phyloP scores from a whole-genome alignment of 2,329 filamentous ascomycete species.

The Sordariomycetes sp. region DNA sequence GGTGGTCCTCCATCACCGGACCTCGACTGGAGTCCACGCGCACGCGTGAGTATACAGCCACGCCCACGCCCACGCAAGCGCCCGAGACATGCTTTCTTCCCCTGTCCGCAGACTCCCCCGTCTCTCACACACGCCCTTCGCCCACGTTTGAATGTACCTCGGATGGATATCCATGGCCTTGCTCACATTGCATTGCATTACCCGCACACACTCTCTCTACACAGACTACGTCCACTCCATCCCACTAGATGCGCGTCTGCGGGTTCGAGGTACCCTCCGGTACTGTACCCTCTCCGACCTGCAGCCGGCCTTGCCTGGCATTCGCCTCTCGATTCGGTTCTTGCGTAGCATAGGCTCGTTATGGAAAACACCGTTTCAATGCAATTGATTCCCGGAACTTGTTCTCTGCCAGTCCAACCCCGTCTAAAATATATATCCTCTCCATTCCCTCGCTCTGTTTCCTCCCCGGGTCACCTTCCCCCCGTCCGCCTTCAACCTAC shows the following conservation, averaged over 20 bases:
- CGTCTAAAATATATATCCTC: slow-evolving; percentile 33
- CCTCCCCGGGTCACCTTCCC: slow-evolving; percentile 9
- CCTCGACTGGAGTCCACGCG: not conserved
- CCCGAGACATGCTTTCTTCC: not conserved
- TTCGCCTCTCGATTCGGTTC: not conserved
- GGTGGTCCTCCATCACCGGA: not conserved
- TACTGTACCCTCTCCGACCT: slow-evolving; percentile 2
- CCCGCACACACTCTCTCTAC: not conserved
- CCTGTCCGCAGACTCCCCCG: not conserved
- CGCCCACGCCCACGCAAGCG: not conserved
- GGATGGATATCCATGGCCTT: not conserved
- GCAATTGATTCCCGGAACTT: slow-evolving; percentile 1
- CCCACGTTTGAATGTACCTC: not conserved
- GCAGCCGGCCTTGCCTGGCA: not conserved
- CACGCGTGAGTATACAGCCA: not conserved
- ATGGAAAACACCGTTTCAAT: slow-evolving; percentile 1
- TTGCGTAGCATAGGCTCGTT: not conserved
- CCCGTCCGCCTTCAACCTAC: not conserved
- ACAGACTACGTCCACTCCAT: not conserved
- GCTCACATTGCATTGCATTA: slow-evolving; percentile 1
- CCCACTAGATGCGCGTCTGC: not conserved
- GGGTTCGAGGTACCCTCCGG: slow-evolving; percentile 2
- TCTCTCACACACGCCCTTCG: not conserved
- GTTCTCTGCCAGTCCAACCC: not conserved
- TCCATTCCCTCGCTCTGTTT: slow-evolving; percentile 26